These are phyloP conservation scores for Przewalskia tangutica DNA, from an alignment of 257 asterid genomes.

Conservation along the genomic window DNA sequence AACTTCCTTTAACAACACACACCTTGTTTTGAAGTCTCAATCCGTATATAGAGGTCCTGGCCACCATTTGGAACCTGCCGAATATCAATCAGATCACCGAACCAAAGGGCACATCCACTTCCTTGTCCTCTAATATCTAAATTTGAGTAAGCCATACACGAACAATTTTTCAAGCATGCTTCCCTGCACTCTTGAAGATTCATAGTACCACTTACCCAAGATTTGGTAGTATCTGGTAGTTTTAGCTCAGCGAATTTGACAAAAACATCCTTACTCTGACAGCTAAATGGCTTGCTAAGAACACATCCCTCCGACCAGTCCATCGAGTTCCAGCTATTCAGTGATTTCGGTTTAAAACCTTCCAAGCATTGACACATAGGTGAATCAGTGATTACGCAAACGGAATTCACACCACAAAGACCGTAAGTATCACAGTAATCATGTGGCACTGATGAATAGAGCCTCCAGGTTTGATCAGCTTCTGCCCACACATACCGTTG, in stretches of 20 bases:
- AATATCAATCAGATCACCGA: slow-evolving; percentile 27
- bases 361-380: slow-evolving; percentile 32
- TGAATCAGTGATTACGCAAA: slow-evolving; percentile 17
- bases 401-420: slow-evolving; percentile 28
- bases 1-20: not conserved
- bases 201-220: slow-evolving; percentile 26
- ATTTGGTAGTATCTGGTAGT: slow-evolving; percentile 21
- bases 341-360: slow-evolving; percentile 26
- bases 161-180: slow-evolving; percentile 17
- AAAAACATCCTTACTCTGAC: slow-evolving; percentile 23
- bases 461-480: slow-evolving; percentile 19
- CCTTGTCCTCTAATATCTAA: slow-evolving; percentile 27
- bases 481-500: slow-evolving; percentile 30
- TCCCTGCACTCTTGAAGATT: slow-evolving; percentile 27
- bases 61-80: slow-evolving; percentile 18
- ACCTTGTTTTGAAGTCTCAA: slow-evolving; percentile 23
- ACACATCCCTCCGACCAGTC: slow-evolving; percentile 41
- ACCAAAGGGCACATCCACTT: slow-evolving; percentile 31
- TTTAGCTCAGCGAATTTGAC: slow-evolving; percentile 24
- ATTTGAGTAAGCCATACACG: slow-evolving; percentile 26
- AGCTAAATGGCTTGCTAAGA: slow-evolving; percentile 21
- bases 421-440: slow-evolving; percentile 13
- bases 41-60: slow-evolving; percentile 30
- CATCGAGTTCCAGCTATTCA: slow-evolving; percentile 24
- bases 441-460: slow-evolving; percentile 19